phyloP scores from a whole-genome alignment of 192 early-diverging fungal genomes.

The Spizellomyces sp. region DNA sequence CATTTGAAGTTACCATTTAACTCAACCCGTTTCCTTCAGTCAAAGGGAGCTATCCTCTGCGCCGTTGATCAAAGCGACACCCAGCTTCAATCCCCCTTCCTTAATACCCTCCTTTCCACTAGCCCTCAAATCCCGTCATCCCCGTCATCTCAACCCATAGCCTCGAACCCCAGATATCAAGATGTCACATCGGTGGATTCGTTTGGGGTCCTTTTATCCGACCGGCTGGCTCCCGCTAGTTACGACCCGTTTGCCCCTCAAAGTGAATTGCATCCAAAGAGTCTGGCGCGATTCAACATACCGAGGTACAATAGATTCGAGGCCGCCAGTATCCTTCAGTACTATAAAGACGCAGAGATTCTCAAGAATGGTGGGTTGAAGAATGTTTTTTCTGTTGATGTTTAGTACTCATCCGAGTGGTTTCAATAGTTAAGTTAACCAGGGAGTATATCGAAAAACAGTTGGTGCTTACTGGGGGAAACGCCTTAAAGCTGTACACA shows the following conservation, averaged over 20 bases:
- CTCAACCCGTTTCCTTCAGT: background rate
- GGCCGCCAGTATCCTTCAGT: constrained; percentile 9
- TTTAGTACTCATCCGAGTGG: background rate
- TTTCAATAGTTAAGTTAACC: constrained; percentile 7
- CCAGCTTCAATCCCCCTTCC: constrained; percentile 4
- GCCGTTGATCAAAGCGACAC: constrained; percentile 25
- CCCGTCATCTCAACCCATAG: background rate
- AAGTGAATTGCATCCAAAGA: constrained; percentile 11
- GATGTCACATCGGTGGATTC: constrained; percentile 7
- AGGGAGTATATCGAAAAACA: constrained; percentile 18
- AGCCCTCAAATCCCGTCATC: background rate
- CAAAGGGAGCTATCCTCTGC: constrained; percentile 14
- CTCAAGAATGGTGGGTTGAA: constrained; percentile 2
- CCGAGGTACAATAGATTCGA: constrained; percentile 15
- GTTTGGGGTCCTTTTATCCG: constrained; percentile 17
- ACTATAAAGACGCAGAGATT: constrained; percentile 7
- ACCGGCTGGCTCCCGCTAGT: constrained; percentile 11
- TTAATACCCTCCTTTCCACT: background rate
- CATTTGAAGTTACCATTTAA: background rate
- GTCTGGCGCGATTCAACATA: background rate
- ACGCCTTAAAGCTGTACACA: constrained; percentile 17
- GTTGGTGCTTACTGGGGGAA: constrained; percentile 21
- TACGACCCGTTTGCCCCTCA: constrained; percentile 20
- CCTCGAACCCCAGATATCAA: constrained; percentile 7
- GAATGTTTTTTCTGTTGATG: background rate